Percentiles rank a stretch among this genome's conserved stretches.
phyloP scores from a whole-genome alignment of 495 filamentous ascomycete species.

The Podospora pseudocomata region DNA sequence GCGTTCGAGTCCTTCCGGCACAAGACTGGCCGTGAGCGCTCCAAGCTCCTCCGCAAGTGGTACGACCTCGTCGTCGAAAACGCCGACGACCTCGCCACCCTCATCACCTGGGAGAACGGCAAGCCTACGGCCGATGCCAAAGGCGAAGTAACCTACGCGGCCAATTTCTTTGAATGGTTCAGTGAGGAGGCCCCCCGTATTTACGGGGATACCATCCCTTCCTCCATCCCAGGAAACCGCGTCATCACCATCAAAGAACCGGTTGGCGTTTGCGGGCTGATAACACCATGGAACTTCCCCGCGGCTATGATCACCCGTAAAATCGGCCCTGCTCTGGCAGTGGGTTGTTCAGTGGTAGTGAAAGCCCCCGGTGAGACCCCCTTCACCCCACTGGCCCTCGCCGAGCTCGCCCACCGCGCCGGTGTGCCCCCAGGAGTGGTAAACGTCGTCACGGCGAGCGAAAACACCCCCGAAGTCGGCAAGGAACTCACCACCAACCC shows the following conservation, averaged over 20 bases:
- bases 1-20: constrained; percentile 75
- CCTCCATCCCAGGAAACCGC: constrained; percentile 65
- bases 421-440: constrained; percentile 83
- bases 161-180: constrained; percentile 82
- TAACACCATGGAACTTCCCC: constrained; percentile 97
- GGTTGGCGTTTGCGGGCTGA: constrained; percentile 88
- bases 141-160: constrained; percentile 69
- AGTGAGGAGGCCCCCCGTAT: constrained; percentile 68
- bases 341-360: constrained; percentile 73
- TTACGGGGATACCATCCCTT: constrained; percentile 75
- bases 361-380: constrained; percentile 87
- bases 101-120: constrained; percentile 86
- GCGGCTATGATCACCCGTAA: constrained; percentile 91
- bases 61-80: constrained; percentile 87
- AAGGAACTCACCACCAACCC: constrained; percentile 66
- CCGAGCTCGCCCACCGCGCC: constrained; percentile 75
- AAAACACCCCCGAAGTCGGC: constrained; percentile 72
- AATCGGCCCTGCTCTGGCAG: constrained; percentile 74
- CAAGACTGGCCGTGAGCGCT: constrained; percentile 73
- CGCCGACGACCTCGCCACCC: constrained; percentile 76
- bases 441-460: constrained; percentile 69
- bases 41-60: constrained; percentile 82
- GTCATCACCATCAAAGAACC: constrained; percentile 79
- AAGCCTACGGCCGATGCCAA: constrained; percentile 70
- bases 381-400: constrained; percentile 75